Conservation (phyloP, 2,329 filamentous ascomycete genomes). For the Fusarium falciforme region DNA sequence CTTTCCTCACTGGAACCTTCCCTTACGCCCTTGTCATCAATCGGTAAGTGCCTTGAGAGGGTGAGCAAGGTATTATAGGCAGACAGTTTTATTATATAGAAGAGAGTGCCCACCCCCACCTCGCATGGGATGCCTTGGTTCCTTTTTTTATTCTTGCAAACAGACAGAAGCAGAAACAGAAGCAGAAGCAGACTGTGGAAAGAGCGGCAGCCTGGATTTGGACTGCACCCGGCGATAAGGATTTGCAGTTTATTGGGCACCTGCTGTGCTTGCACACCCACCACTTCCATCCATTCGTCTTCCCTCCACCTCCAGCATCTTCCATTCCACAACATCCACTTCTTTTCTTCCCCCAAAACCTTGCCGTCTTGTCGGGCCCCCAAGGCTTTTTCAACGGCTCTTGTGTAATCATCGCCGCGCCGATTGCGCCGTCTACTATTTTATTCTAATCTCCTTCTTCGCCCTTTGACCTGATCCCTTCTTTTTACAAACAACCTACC, state of each 20-base stretch:
- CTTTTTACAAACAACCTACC: neutral
- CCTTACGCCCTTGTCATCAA: constrained; percentile 27
- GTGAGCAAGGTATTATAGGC: neutral
- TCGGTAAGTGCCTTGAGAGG: neutral
- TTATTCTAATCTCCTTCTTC: neutral
- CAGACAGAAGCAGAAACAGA: neutral
- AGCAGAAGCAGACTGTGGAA: constrained; percentile 9
- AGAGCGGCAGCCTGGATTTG: constrained; percentile 16
- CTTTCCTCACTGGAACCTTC: constrained; percentile 32
- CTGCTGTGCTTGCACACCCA: neutral
- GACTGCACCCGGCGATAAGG: constrained; percentile 29
- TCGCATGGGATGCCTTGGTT: constrained; percentile 10
- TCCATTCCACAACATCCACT: constrained; percentile 17
- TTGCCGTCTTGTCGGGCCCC: neutral
- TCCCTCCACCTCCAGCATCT: constrained; percentile 21
- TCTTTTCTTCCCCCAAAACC: constrained; percentile 10
- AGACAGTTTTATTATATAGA: neutral
- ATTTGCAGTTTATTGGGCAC: constrained; percentile 27
- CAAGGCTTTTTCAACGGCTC: constrained; percentile 22
- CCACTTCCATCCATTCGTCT: neutral
- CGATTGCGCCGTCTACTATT: constrained; percentile 1
- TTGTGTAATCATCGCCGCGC: neutral
- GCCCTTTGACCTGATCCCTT: neutral
- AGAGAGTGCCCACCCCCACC: neutral
- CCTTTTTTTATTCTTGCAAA: constrained; percentile 15